A percentile compares a stretch with the other conserved stretches of the same genome.
These are phyloP conservation scores for Stentor roeselii DNA, from an alignment of 73 alveolate species.

Conservation along the genomic window DNA sequence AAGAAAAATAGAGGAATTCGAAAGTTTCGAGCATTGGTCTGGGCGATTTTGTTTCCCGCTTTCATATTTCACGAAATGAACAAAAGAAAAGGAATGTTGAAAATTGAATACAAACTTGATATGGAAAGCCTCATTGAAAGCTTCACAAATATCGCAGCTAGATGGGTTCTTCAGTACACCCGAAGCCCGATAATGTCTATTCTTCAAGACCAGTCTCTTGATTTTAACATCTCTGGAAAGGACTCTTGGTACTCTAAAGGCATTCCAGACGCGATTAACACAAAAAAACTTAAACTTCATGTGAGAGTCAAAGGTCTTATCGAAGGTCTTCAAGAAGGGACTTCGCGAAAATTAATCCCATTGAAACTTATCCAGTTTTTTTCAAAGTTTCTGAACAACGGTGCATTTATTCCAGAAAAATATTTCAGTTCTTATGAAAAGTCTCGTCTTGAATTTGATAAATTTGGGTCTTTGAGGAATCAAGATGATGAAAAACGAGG, in stretches of 20 bases:
- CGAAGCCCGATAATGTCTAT: not conserved
- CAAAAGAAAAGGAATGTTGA: conserved; percentile 18
- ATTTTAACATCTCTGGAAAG: conserved; percentile 27
- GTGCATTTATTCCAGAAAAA: conserved; percentile 35
- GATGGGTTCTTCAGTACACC: not conserved
- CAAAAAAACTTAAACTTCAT: conserved; percentile 30
- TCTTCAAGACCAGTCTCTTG: conserved; percentile 29
- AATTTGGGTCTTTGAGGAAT: conserved; percentile 30
- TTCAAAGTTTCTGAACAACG: not conserved
- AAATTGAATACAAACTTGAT: not conserved
- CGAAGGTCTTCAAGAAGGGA: conserved; percentile 19
- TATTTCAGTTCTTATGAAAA: conserved; percentile 24
- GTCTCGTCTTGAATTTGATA: conserved; percentile 25
- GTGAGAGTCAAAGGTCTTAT: conserved; percentile 44
- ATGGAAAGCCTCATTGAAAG: not conserved
- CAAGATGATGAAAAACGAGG: not conserved
- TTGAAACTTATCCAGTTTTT: conserved; percentile 16
- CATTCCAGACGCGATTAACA: conserved; percentile 6
- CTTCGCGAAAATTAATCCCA: conserved; percentile 33
- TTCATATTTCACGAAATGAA: not conserved
- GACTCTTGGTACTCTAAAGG: conserved; percentile 26
- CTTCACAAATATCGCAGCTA: not conserved
- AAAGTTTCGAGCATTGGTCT: not conserved
- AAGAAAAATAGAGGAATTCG: not conserved
- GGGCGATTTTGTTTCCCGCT: not conserved